Base-by-base conservation (phyloP, 164 flowering plant species). In the Echeveria elegans region DNA sequence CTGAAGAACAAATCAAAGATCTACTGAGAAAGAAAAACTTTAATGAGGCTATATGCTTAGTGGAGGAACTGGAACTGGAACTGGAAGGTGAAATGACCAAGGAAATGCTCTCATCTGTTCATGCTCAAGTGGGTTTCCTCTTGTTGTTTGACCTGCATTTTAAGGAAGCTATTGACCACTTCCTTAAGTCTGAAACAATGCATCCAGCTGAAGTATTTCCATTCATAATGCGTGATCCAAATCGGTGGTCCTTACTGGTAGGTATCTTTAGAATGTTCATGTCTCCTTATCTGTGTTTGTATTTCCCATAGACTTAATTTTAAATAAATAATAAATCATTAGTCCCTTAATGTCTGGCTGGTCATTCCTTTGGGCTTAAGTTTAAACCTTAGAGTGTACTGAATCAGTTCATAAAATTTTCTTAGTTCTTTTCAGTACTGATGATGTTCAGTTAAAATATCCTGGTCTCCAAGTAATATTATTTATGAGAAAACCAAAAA, bases 151-250 rank as follows among this genome's bases (percentile, higher is more conserved):
- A 87, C 73, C 80, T 95, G 83, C 96, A 85, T 65, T 95, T 95
- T 79, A 89, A 92, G 88, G 94, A 88, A 74, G 99, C 99, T 14
- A 88, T 95, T 23, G 75, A 94, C 76, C 97, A 91, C 71, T 94
- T 94, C 75, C 74, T 95, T 81, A 84, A 74, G 73, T 87, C 97
- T 24, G 97, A 89, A 67, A 84, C 81, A 34, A 89, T 95, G 97
- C 89, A 88, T 72, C 99, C 99, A 66, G 84, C 97, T 73, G 99
- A 95, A 82, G 68, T 95, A 40, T 95, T 95, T 79, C 99, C 99
- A 52, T 95, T 95, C 72, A 86, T 95, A 71, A 86, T 90, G 89
- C 86, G 88, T 70, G 99, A 95, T 68, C 97, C 97, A 58, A 95
- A 87, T 72, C 96, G 94, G 56, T 91, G 99, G 99, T 88, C 99